Percentiles rank a stretch among this genome's conserved stretches.
These are phyloP conservation scores for Phytophthora sojae DNA, from an alignment of 352 stramenopile species.

Conservation along the genomic window DNA sequence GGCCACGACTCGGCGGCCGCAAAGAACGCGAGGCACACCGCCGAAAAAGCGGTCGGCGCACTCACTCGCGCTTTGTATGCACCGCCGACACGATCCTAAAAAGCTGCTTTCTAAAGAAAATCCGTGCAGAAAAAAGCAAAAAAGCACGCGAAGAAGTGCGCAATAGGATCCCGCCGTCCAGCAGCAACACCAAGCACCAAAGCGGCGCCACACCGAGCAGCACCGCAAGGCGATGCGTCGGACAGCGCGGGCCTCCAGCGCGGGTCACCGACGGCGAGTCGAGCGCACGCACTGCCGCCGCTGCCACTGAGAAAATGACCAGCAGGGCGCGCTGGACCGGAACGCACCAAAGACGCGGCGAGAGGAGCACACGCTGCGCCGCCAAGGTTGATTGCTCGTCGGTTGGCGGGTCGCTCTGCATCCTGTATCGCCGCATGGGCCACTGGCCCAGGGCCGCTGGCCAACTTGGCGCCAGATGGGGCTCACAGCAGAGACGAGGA, in stretches of 20 bases:
- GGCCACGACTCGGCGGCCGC: slow-evolving; percentile 8
- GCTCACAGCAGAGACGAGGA: slow-evolving; percentile 3
- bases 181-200: too few species aligned
- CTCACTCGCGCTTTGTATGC: slow-evolving; percentile 6
- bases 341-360: slow-evolving; percentile 10
- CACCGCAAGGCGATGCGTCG: too few species aligned
- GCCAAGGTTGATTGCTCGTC: slow-evolving; percentile 25
- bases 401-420: too few species aligned
- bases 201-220: too few species aligned
- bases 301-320: neutral
- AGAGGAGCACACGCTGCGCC: neutral
- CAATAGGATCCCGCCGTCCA: slow-evolving; percentile 4
- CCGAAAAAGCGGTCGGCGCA: slow-evolving; percentile 11
- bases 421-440: neutral
- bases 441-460: too few species aligned
- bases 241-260: too few species aligned
- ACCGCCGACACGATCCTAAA: slow-evolving; percentile 10
- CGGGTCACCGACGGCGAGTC: too few species aligned
- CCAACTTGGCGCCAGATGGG: neutral
- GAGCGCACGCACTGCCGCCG: too few species aligned
- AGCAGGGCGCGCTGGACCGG: neutral
- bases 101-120: slow-evolving; percentile 5
- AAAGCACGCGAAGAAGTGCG: slow-evolving; percentile 4
- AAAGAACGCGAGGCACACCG: slow-evolving; percentile 15
- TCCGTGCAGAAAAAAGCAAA: neutral